These are phyloP conservation scores for Prunus davidiana DNA, from an alignment of 306 rosid species.

Conservation along the genomic window DNA sequence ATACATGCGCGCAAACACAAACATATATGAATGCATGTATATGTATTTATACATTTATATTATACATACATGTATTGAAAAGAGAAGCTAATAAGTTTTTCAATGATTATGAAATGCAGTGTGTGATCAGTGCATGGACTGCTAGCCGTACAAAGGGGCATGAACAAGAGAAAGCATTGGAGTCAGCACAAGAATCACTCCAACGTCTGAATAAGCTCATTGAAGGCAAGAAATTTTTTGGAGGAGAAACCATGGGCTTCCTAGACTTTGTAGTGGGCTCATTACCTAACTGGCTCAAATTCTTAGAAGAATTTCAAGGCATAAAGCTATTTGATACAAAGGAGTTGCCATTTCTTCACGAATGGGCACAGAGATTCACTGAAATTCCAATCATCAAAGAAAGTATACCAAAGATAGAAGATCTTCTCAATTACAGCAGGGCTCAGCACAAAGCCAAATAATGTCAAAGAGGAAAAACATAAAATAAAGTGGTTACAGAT, in stretches of 20 bases:
- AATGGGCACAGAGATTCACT: slow-evolving; percentile 52
- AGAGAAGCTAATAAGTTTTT: background rate
- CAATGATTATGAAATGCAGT: slow-evolving; percentile 18
- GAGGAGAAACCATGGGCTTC: slow-evolving; percentile 51
- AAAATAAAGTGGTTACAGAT: slow-evolving; percentile 2
- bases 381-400: slow-evolving; percentile 45
- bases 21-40: background rate
- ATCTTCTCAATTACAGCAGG: slow-evolving; percentile 13
- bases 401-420: slow-evolving; percentile 21
- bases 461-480: background rate
- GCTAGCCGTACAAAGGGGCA: slow-evolving; percentile 43
- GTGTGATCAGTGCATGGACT: slow-evolving; percentile 49
- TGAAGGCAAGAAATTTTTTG: slow-evolving; percentile 44
- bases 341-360: slow-evolving; percentile 39
- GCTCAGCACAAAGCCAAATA: background rate
- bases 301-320: slow-evolving; percentile 48
- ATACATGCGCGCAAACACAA: background rate
- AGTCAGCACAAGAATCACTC: slow-evolving; percentile 49
- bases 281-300: slow-evolving; percentile 44
- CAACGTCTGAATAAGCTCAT: slow-evolving; percentile 40
- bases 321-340: slow-evolving; percentile 40
- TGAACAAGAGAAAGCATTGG: slow-evolving; percentile 42
- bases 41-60: background rate
- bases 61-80: background rate
- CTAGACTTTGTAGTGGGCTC: slow-evolving; percentile 49